Conservation (phyloP, 257 asterid genomes). For the Primulina huaijiensis region DNA sequence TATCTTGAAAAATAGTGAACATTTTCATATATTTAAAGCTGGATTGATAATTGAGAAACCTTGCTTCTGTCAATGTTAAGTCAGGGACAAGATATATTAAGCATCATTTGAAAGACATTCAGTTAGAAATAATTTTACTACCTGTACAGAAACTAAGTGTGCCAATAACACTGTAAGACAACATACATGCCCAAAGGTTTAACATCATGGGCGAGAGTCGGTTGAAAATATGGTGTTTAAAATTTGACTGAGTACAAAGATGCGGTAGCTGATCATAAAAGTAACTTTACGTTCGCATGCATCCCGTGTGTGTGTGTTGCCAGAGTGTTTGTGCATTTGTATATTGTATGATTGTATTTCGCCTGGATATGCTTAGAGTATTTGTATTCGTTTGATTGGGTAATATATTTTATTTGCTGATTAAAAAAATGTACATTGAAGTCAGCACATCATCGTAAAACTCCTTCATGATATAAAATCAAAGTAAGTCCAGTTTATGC, state of each 20-base stretch:
- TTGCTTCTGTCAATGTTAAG: background rate
- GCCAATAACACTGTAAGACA: background rate
- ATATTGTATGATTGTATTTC: too few relatives aligned
- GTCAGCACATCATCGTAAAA: background rate
- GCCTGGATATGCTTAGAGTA: too few relatives aligned
- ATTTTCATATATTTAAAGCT: background rate
- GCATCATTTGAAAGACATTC: background rate
- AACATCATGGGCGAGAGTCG: background rate
- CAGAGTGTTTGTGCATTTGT: too few relatives aligned
- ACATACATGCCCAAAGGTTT: background rate
- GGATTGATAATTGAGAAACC: background rate
- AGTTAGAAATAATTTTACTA: background rate
- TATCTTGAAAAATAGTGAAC: background rate
- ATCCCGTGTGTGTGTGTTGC: background rate
- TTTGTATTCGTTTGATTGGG: too few relatives aligned
- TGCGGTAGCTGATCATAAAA: background rate
- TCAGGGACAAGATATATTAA: background rate
- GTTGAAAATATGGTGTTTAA: background rate
- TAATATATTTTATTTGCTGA: too few relatives aligned
- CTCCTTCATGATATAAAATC: background rate
- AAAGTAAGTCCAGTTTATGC: conserved; percentile 1
- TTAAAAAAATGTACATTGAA: background rate
- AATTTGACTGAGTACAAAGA: background rate
- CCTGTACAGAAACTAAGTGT: background rate
- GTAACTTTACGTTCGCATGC: background rate